Percentiles rank a stretch among this genome's conserved stretches.
These are phyloP conservation scores for Alloascoidea hylecoeti DNA, from an alignment of 805 yeast genomes.

Conservation along the genomic window DNA sequence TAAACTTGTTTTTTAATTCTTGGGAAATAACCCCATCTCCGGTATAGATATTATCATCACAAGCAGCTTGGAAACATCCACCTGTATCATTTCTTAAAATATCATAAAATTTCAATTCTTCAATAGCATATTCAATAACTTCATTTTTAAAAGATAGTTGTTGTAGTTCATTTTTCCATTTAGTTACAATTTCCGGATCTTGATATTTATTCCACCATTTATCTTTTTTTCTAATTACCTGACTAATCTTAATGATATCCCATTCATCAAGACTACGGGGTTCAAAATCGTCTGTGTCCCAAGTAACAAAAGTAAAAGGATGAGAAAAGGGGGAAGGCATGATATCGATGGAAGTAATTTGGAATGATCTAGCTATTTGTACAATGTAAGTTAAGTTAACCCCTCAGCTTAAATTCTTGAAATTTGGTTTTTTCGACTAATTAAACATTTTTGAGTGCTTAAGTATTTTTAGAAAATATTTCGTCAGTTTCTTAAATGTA, in stretches of 20 bases:
- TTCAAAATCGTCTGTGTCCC: not conserved
- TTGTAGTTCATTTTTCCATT: conserved; percentile 16
- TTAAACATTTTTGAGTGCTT: no score
- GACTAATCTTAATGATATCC: conserved; percentile 2
- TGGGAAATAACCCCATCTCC: conserved; percentile 11
- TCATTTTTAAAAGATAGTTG: conserved; percentile 8
- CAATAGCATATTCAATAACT: conserved; percentile 14
- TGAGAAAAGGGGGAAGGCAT: conserved; percentile 1
- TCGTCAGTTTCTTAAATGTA: no score
- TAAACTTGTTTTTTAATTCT: conserved; percentile 8
- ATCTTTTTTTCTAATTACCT: conserved; percentile 13
- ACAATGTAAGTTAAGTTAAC: no score
- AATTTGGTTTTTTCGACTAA: no score
- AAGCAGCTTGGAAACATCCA: conserved; percentile 9
- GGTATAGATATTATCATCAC: conserved; percentile 12
- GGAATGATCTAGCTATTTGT: no score
- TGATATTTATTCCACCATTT: conserved; percentile 16
- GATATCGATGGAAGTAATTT: no score
- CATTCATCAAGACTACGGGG: conserved; percentile 4
- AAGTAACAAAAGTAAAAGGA: not conserved
- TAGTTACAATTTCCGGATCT: conserved; percentile 11
- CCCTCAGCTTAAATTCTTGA: no score
- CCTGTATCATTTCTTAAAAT: conserved; percentile 6
- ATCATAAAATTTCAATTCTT: conserved; percentile 20
- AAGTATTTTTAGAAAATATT: no score